Conservation (phyloP, 2,329 filamentous ascomycete species). For the Penicillium sp. region DNA sequence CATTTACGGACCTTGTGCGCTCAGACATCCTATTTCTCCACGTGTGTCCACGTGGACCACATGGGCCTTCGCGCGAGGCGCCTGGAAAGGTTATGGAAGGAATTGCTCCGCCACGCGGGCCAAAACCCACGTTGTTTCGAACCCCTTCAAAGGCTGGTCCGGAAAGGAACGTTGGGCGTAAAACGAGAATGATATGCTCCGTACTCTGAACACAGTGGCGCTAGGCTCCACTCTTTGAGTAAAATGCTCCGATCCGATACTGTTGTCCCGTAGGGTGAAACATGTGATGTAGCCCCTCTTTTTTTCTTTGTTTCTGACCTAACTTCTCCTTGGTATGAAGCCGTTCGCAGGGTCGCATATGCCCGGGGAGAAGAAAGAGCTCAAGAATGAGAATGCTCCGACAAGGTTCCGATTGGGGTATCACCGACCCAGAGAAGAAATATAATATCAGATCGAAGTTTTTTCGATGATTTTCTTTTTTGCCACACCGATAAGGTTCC, state of each 20-base stretch:
- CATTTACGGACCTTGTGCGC: slow-evolving; percentile 7
- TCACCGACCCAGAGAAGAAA: background rate
- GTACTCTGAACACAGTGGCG: background rate
- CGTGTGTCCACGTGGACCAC: slow-evolving; percentile 38
- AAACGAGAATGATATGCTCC: background rate
- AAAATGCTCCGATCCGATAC: slow-evolving; percentile 1
- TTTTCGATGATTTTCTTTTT: background rate
- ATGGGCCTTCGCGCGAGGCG: slow-evolving; percentile 29
- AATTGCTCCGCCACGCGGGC: slow-evolving; percentile 8
- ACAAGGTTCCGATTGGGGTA: background rate
- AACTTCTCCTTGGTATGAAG: background rate
- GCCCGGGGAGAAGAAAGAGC: background rate
- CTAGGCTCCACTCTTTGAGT: background rate
- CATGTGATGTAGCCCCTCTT: background rate
- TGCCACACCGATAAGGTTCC: slow-evolving; percentile 17
- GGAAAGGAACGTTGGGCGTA: background rate
- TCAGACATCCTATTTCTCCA: slow-evolving; percentile 26
- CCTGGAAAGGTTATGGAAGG: slow-evolving; percentile 30
- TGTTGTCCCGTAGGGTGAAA: background rate
- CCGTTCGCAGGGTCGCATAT: background rate
- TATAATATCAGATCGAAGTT: background rate
- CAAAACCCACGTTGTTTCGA: slow-evolving; percentile 5
- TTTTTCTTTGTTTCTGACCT: background rate
- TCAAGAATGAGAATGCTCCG: background rate
- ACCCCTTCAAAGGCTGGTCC: background rate